Conservation (phyloP, 495 filamentous ascomycete genomes). For the Lasiosphaeria hispida region DNA sequence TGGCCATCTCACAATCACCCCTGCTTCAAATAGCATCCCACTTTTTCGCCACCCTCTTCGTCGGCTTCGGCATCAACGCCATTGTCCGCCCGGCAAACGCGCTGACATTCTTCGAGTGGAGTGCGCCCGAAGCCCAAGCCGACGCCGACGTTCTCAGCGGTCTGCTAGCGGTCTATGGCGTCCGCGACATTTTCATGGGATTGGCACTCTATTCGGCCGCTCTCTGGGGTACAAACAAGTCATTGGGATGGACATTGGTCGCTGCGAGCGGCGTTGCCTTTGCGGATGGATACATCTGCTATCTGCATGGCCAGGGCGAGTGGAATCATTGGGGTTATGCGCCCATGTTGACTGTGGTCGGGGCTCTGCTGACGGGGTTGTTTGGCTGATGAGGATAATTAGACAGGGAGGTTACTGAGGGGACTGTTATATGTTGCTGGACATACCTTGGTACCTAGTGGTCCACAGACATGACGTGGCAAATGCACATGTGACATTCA, state of each 20-base stretch:
- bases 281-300: constrained; percentile 48
- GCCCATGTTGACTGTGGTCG: constrained; percentile 38
- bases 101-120: constrained; percentile 48
- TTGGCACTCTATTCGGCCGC: constrained; percentile 41
- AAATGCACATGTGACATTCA: no score
- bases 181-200: constrained; percentile 55
- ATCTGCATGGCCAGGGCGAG: constrained; percentile 42
- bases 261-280: constrained; percentile 43
- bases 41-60: constrained; percentile 43
- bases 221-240: constrained; percentile 39
- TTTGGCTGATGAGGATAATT: no score
- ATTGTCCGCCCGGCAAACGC: constrained; percentile 44
- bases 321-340: constrained; percentile 59
- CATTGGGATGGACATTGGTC: constrained; percentile 47
- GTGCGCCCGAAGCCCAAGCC: constrained; percentile 26
- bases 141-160: constrained; percentile 39
- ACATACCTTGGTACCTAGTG: no score
- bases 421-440: no score
- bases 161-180: constrained; percentile 50
- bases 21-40: constrained; percentile 9
- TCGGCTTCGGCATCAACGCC: constrained; percentile 51
- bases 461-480: no score
- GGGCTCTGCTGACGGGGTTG: constrained; percentile 24
- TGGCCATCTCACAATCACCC: no score
- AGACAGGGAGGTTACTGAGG: no score